phyloP scores from a whole-genome alignment of 2,329 filamentous ascomycete species.

The Cryoendolithus antarcticus region DNA sequence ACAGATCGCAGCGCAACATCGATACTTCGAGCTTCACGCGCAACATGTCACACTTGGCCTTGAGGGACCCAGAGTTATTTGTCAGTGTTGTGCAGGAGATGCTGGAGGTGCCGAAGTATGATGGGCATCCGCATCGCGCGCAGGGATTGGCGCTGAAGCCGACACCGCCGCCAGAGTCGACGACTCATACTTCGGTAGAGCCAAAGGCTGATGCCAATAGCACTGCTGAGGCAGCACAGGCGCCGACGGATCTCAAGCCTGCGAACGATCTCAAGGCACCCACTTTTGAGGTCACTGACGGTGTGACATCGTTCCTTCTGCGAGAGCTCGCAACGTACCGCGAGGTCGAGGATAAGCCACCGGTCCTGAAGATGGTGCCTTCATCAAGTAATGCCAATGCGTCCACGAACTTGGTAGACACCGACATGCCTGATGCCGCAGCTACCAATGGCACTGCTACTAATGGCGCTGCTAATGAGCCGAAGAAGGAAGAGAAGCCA shows the following conservation, averaged over 20 bases:
- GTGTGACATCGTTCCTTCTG: conserved; percentile 87
- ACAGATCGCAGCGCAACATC: conserved; percentile 32
- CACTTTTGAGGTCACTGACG: conserved; percentile 81
- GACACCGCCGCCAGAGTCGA: conserved; percentile 2
- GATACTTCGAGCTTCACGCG: conserved; percentile 66
- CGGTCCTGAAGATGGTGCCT: conserved; percentile 25
- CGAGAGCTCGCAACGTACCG: conserved; percentile 85
- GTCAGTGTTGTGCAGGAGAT: conserved; percentile 79
- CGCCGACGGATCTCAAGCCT: conserved; percentile 47
- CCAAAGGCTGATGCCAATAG: conserved; percentile 23
- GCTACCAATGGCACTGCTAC: conserved; percentile 9
- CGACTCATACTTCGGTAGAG: background rate
- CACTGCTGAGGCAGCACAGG: conserved; percentile 36
- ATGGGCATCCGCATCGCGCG: conserved; percentile 37
- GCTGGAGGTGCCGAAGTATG: conserved; percentile 57
- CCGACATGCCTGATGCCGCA: conserved; percentile 37
- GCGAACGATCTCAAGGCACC: conserved; percentile 61
- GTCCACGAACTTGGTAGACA: conserved; percentile 25
- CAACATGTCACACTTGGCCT: conserved; percentile 62
- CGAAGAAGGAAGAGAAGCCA: conserved; percentile 55
- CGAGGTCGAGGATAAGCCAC: conserved; percentile 79
- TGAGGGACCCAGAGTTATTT: conserved; percentile 75
- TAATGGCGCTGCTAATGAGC: conserved; percentile 20
- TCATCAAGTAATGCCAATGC: conserved; percentile 21
- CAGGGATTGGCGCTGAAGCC: conserved; percentile 42